phyloP scores from a whole-genome alignment of 257 asterid genomes.

The Dorcoceras hygrometricum region DNA sequence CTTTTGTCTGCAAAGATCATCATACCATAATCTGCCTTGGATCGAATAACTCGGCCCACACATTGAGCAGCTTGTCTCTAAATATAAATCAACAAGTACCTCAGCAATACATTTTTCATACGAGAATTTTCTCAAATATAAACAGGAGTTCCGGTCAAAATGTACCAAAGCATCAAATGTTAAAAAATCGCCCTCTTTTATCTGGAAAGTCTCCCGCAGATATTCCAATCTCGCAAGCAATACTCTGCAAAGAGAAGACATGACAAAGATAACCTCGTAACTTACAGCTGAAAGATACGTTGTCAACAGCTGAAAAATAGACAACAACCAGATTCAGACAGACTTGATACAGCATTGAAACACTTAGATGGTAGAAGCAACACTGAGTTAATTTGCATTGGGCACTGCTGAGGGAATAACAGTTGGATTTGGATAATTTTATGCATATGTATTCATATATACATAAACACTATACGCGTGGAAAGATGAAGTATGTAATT shows the following conservation, averaged over 20 bases:
- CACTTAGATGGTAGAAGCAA: background rate
- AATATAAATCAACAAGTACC: slow-evolving; percentile 8
- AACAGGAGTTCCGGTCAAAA: slow-evolving; percentile 14
- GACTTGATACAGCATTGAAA: background rate
- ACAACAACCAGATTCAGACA: background rate
- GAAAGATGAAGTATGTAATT: too few species aligned
- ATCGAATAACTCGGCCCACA: slow-evolving; percentile 96
- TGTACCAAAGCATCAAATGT: slow-evolving; percentile 96
- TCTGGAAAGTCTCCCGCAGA: slow-evolving; percentile 91
- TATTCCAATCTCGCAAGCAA: slow-evolving; percentile 91
- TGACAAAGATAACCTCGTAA: slow-evolving; percentile 14
- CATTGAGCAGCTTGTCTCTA: slow-evolving; percentile 99
- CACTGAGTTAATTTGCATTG: background rate
- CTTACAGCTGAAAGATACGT: slow-evolving; percentile 13
- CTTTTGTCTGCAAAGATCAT: slow-evolving; percentile 99
- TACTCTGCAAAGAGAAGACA: slow-evolving; percentile 53
- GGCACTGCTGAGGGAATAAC: background rate
- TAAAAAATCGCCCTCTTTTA: slow-evolving; percentile 92
- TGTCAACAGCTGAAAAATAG: background rate
- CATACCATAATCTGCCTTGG: slow-evolving; percentile 99
- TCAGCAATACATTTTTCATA: background rate
- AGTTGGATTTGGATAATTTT: background rate
- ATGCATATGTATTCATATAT: too few species aligned
- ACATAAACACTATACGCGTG: too few species aligned
- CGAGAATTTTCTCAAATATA: background rate